These are phyloP conservation scores for Phytophthora ramorum DNA, from an alignment of 352 stramenopile species.

Conservation along the genomic window DNA sequence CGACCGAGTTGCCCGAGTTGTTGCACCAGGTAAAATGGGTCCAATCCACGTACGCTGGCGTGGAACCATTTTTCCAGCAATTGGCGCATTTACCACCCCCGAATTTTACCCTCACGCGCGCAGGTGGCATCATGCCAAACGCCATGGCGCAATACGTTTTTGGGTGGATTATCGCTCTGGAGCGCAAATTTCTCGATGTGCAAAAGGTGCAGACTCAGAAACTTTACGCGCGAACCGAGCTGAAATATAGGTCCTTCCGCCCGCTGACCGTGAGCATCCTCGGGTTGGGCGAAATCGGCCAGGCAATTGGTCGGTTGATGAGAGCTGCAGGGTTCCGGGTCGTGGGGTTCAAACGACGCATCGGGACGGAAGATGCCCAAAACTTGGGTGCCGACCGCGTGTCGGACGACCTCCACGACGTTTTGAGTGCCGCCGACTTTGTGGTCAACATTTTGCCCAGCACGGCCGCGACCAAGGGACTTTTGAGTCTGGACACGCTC, in stretches of 20 bases:
- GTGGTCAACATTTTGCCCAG: constrained; percentile 88
- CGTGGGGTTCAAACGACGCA: constrained; percentile 69
- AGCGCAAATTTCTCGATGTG: constrained; percentile 56
- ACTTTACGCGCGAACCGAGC: constrained; percentile 32
- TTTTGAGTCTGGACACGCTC: constrained; percentile 62
- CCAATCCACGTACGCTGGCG: constrained; percentile 57
- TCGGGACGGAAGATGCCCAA: constrained; percentile 17
- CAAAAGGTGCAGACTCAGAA: constrained; percentile 35
- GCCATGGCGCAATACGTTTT: constrained; percentile 62
- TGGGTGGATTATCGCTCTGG: constrained; percentile 43
- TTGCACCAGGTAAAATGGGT: constrained; percentile 50
- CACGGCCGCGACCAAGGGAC: constrained; percentile 72
- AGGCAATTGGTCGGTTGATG: constrained; percentile 56
- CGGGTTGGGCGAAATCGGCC: constrained; percentile 68
- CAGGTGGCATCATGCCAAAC: constrained; percentile 51
- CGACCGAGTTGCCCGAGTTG: constrained; percentile 16
- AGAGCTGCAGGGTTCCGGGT: constrained; percentile 63
- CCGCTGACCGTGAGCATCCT: constrained; percentile 60
- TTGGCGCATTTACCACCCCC: constrained; percentile 13
- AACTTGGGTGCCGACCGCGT: constrained; percentile 34
- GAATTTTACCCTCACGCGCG: constrained; percentile 47
- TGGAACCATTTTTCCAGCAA: constrained; percentile 49
- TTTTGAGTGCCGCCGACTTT: constrained; percentile 70
- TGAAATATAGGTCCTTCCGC: constrained; percentile 43
- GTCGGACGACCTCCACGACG: constrained; percentile 52